Conservation (phyloP, 331 rosid species). For the Quercus lobata region DNA sequence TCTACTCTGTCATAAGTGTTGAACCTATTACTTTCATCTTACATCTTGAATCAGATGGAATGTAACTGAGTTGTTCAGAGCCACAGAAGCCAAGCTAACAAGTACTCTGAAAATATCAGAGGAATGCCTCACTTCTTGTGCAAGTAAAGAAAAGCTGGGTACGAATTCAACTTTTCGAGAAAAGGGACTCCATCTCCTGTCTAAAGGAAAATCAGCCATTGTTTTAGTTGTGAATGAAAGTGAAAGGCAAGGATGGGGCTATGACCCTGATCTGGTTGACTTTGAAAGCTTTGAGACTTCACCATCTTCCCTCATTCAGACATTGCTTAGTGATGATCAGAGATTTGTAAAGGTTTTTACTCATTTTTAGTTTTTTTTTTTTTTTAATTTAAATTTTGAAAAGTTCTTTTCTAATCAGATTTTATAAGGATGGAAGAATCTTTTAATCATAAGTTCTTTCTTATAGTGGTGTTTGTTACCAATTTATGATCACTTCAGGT, state of each 20-base stretch:
- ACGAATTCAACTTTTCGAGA: conserved; percentile 35
- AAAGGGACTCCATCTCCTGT: conserved; percentile 60
- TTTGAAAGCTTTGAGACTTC: conserved; percentile 35
- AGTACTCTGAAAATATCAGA: conserved; percentile 44
- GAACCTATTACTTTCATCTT: conserved; percentile 20
- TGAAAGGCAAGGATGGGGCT: conserved; percentile 17
- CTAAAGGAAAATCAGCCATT: conserved; percentile 73
- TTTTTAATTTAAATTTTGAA: neutral
- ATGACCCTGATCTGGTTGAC: conserved; percentile 29
- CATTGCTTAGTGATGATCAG: conserved; percentile 44
- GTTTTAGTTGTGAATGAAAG: conserved; percentile 56
- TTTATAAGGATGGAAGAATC: neutral
- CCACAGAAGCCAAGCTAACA: conserved; percentile 30
- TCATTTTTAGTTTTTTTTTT: neutral
- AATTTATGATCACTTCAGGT: conserved; percentile 1
- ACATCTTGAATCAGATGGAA: conserved; percentile 58
- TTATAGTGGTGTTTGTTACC: conserved; percentile 1
- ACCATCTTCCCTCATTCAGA: conserved; percentile 34
- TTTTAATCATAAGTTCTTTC: conserved; percentile 1
- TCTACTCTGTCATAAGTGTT: conserved; percentile 7
- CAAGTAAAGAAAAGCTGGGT: conserved; percentile 43
- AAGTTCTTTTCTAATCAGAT: neutral
- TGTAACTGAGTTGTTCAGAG: conserved; percentile 47
- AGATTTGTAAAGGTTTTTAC: conserved; percentile 46
- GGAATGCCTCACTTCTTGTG: conserved; percentile 34